Base-by-base conservation (phyloP, 2,329 filamentous ascomycete species). In the Calonectria fujianensis region DNA sequence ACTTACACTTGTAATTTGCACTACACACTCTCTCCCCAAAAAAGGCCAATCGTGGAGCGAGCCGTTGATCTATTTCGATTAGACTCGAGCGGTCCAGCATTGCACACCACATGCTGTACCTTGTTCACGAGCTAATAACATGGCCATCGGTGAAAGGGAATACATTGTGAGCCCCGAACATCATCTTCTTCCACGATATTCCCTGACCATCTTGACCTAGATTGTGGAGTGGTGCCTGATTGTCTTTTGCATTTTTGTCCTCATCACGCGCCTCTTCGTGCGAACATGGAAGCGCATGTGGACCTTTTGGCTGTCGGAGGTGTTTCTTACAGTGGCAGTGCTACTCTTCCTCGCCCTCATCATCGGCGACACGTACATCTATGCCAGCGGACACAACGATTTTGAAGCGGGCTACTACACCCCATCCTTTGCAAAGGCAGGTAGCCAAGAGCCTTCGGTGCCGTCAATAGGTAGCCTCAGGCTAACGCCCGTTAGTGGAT, bases 201-300 rank as follows among this genome's bases (percentile, higher is more conserved):
- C 3, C 18, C 24, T 61, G 39, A 61, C 35, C 35, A 27, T 10
- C 35, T 10, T 29, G 13, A 3, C 18, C n/a, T 20, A 61, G 57
- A n/a, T 61, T 41, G 57, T 61, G 35, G 57, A 61, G 39, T 61
- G 57, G 57, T 61, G 57, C 57, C 27, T 61, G n/a, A 61, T 61
- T 9, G 6, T 24, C 8, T 29, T 61, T 61, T 61, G 57, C 14
- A 61, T 61, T 24, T 27, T 41, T 61, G 57, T 61, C 16, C 35
- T 61, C 14, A 3, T 41, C 57, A 39, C 35, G 13, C 57, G 57
- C 57, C 57, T 65, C 27, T 31, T 48, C 8, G 50, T 68, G 32
- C 50, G 65, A 9, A 57, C 35, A 14, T 68, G 65, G 65, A 52
- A 57, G 50, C 31, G 50, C 14, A 41, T 45, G 35, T 68, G 48